Conservation (phyloP, 2,329 filamentous ascomycete genomes). For the Talaromyces atroroseus region DNA sequence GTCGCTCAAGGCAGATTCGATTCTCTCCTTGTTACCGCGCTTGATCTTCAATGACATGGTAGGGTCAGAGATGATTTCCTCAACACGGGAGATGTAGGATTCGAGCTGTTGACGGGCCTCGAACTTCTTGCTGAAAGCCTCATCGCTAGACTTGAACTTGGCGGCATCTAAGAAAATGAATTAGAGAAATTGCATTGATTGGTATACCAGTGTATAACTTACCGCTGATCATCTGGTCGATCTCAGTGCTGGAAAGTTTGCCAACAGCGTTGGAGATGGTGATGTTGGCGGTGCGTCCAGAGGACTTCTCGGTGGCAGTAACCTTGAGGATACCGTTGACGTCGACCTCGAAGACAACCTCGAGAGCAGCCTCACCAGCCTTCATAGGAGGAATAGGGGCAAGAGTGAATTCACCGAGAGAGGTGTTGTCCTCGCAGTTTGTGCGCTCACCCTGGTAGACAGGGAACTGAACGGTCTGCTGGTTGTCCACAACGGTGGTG, state of each 20-base stretch:
- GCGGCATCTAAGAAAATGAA: slow-evolving; percentile 62
- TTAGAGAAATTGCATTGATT: neutral
- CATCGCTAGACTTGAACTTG: slow-evolving; percentile 97
- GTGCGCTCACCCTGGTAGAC: slow-evolving; percentile 95
- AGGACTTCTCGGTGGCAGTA: slow-evolving; percentile 97
- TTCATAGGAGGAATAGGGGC: slow-evolving; percentile 81
- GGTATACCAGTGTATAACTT: slow-evolving; percentile 25
- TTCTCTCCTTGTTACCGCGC: slow-evolving; percentile 99
- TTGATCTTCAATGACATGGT: slow-evolving; percentile 95
- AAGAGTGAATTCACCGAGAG: slow-evolving; percentile 92
- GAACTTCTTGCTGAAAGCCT: slow-evolving; percentile 99
- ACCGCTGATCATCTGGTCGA: slow-evolving; percentile 95
- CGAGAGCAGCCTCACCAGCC: slow-evolving; percentile 91
- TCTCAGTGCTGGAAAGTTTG: slow-evolving; percentile 90
- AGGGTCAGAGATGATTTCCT: slow-evolving; percentile 98
- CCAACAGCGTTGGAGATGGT: slow-evolving; percentile 99
- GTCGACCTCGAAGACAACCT: slow-evolving; percentile 98
- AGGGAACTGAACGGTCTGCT: slow-evolving; percentile 83
- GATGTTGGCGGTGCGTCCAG: slow-evolving; percentile 96
- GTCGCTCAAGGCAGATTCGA: slow-evolving; percentile 92
- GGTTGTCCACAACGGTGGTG: slow-evolving; percentile 64
- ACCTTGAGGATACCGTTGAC: slow-evolving; percentile 99
- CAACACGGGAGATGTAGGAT: slow-evolving; percentile 96
- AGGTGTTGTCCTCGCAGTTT: slow-evolving; percentile 98
- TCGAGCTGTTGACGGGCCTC: slow-evolving; percentile 99